Evolutionary conservation across 2,329 filamentous ascomycete species (phyloP), one percentile per base, ranked within the genome.

Genomic region (Alternaria consortialis): DNA sequence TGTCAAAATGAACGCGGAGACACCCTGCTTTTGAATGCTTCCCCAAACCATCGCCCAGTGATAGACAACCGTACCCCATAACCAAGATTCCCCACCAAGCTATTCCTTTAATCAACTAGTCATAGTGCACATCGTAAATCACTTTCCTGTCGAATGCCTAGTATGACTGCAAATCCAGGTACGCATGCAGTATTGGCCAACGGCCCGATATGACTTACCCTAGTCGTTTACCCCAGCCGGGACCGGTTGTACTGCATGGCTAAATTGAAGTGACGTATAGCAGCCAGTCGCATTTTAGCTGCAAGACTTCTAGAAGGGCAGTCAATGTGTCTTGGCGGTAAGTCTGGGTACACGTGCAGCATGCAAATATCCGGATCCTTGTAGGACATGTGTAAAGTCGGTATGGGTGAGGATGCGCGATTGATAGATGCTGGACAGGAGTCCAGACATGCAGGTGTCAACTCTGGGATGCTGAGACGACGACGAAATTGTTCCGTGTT

Each of bases 161-260:
- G 25, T n/a, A 42, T 48, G 20, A 17, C 51, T 53, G 56, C 48
- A 60, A 23, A 48, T 56, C 56, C 47, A 60, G 53, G 56, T 44
- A 60, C 55, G 34, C 48, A 60, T 53, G 59, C 23, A 55, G 56
- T 50, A 59, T 59, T 56, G 46, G 56, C 56, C 48, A 68, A 53
- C 65, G 61, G 66, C 53, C 64, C 58, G 65, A 69, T 67, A 67
- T 60, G 66, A 66, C 36, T 65, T 68, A 70, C 52, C 20, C 56
- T 53, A 46, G 53, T 31, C 17, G 29, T 23, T 39, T 23, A 32
- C 27, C 39, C 50, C 44, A 61, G 44, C 48, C 42, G 40, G 32
- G 51, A 58, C 74, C 74, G 74, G 74, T 44, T 73, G 74, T 75
- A 66, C 47, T 69, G 53, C 63, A 62, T 70, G 74, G 73, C 57